Percentiles rank a stretch among this genome's conserved stretches.
Evolutionary conservation across 805 yeast genomes (phyloP).

Genomic region (Metschnikowia corniflorae): DNA sequence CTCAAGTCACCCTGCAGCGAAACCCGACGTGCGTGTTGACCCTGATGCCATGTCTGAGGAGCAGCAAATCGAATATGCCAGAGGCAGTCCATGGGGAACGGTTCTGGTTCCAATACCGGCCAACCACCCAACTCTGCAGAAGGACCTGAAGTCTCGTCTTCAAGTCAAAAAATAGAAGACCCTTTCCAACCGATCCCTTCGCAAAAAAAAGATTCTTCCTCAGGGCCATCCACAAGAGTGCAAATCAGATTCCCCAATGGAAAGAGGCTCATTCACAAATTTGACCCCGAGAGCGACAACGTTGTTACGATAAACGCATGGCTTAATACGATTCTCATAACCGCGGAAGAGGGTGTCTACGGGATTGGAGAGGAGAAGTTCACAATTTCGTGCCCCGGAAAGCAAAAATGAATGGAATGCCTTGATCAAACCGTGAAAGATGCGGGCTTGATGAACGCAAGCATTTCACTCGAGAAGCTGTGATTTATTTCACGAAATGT

Average conservation of each 20-base stretch:
- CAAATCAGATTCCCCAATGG: slow-evolving; percentile 91
- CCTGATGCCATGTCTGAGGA: slow-evolving; percentile 72
- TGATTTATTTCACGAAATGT: no score
- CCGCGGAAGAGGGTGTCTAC: slow-evolving; percentile 44
- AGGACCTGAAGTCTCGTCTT: slow-evolving; percentile 33
- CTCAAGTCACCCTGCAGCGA: slow-evolving; percentile 61
- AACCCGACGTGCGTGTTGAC: slow-evolving; percentile 57
- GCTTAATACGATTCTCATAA: slow-evolving; percentile 55
- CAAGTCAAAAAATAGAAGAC: slow-evolving; percentile 30
- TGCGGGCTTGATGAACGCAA: slow-evolving; percentile 80
- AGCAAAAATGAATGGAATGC: slow-evolving; percentile 50
- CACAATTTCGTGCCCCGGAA: slow-evolving; percentile 31
- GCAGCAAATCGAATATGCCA: slow-evolving; percentile 77
- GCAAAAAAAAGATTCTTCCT: slow-evolving; percentile 57
- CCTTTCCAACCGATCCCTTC: slow-evolving; percentile 50
- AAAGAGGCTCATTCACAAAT: slow-evolving; percentile 70
- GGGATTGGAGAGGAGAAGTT: slow-evolving; percentile 40
- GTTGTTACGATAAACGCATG: slow-evolving; percentile 61
- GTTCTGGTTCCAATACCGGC: slow-evolving; percentile 22
- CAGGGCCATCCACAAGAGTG: slow-evolving; percentile 63
- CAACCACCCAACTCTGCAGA: slow-evolving; percentile 54
- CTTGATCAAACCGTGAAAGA: slow-evolving; percentile 60
- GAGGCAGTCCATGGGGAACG: slow-evolving; percentile 52
- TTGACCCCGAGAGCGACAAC: slow-evolving; percentile 48
- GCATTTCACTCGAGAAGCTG: slow-evolving; percentile 59